Evolutionary conservation across 805 yeast genomes (phyloP), one percentile per base, ranked within the genome.

Genomic region (Pachysolen tannophilus): DNA sequence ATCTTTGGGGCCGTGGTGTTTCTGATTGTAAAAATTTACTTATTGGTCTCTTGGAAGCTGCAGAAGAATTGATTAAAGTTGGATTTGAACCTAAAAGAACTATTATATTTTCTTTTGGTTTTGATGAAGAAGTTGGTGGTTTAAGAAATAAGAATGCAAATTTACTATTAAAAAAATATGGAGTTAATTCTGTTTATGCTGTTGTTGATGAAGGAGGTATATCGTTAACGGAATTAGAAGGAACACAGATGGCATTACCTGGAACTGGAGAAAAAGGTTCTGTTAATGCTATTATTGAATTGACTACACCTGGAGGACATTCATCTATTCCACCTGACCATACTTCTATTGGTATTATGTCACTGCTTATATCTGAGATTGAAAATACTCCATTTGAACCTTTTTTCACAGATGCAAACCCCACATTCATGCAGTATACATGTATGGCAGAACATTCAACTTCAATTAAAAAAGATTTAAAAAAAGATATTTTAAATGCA

Each of bases 281-380:
- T 40, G 23, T 64, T 8, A 52, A 65, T 43, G 45, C 70, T 3
- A 43, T 49, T 20, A 61, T 80, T 28, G 61, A 63, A 4, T 56
- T 82, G 30, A 58, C 60, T 15, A 76, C 82, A n/a, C 74, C 75
- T 10, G 94, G 94, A 28, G 94, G 94, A 9, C 94, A 83, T 50
- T 75, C 90, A 1, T 80, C 90, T 8, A 54, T 69, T 15, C 92
- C 94, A 6, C 90, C 88, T 2, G 78, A 72, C 34, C 90, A 82
- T 47, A 82, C 90, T 4, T 68, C 79, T 2, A 78, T 83, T 51
- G 94, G 90, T 8, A 68, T 83, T 20, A 63, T 77, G 38, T 63
- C 83, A 5, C 73, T 78, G 37, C 56, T 82, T 34, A 63, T 77
- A 9, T 56, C 58, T 6, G 40, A 52, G 10, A 58, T 84, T 23